Percentiles rank a stretch among this genome's conserved stretches.
phyloP scores from a whole-genome alignment of 345 rosid genomes.

The Salix exigua region DNA sequence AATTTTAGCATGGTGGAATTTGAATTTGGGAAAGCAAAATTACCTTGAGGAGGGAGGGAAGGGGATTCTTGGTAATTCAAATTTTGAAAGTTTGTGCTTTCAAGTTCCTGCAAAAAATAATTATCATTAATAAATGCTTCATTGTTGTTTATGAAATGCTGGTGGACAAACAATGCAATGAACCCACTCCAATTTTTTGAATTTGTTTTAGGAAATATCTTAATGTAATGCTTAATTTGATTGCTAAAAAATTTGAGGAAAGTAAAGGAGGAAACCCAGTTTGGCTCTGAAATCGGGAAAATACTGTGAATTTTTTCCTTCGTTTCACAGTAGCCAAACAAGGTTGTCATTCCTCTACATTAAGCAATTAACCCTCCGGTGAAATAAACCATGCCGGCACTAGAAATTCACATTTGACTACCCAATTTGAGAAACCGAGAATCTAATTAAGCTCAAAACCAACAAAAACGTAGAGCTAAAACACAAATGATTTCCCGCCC shows the following conservation, averaged over 20 bases:
- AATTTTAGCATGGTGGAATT: not conserved
- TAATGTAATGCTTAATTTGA: not conserved
- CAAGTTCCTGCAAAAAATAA: constrained; percentile 10
- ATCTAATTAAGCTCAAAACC: not conserved
- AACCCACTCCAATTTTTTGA: not conserved
- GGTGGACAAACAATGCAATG: not conserved
- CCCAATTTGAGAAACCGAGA: not conserved
- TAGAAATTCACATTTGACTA: not conserved
- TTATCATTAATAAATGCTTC: not conserved
- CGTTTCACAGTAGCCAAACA: constrained; percentile 1
- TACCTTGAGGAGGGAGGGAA: not conserved
- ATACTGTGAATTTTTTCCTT: not conserved
- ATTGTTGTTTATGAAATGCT: not conserved
- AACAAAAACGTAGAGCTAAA: not conserved
- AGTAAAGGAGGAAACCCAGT: not conserved
- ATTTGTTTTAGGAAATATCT: not conserved
- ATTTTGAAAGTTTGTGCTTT: not conserved
- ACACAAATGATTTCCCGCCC: not conserved
- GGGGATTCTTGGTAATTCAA: not conserved
- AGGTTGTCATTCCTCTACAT: not conserved
- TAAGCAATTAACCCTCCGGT: not conserved
- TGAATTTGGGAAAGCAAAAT: not conserved
- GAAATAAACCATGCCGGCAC: not conserved
- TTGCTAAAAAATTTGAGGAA: not conserved
- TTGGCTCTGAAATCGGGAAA: not conserved